Evolutionary conservation across 1,284 basidiomycete species (phyloP), one percentile per base, ranked within the genome.

Genomic region (Trichosporon sp.): DNA sequence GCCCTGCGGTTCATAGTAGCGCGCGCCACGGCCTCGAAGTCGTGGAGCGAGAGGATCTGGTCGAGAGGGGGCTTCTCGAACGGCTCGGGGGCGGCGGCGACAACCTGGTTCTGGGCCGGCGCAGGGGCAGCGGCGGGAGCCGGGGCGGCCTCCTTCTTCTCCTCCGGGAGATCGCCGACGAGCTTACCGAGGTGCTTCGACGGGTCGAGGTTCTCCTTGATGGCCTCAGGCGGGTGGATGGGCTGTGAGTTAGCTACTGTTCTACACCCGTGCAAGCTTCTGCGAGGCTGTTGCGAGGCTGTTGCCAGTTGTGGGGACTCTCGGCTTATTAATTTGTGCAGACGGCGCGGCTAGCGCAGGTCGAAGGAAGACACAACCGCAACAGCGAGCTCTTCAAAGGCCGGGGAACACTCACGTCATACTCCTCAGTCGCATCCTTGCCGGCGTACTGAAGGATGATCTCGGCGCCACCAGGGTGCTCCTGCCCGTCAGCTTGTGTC

Each of bases 151-250:
- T 75, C 68, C 4, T 76, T 69, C 32, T 68, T 67, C 19, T 71
- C 51, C 51, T 54, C 51, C 51, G 71, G 31, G 1, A 70, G 65
- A 65, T 74, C 72, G 2, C 76, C 74, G 59, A 70, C 73, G 19
- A 56, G 61, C 40, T 67, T 48, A 56, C 65, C 51, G 19, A 67
- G 48, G 35, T 56, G 48, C 64, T 63, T 71, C 51, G 69, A 67
- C 51, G 32, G 65, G 59, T 43, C 91, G 26, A 96, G 86, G 80
- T 96, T 90, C 37, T 90, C 91, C 38, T 89, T 91, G 76, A 96
- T 93, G 1, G 92, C 91, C 76, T 94, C 90, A 2, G 92, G 93
- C 0, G 93, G 93, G 78, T 96, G 93, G 59, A 95, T 93, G 7
- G 91, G 90, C 68, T 81, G 68, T 12, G 2, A 2, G 59, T 63